Base-by-base conservation (phyloP, 306 rosid species). In the Cucumis melo region DNA sequence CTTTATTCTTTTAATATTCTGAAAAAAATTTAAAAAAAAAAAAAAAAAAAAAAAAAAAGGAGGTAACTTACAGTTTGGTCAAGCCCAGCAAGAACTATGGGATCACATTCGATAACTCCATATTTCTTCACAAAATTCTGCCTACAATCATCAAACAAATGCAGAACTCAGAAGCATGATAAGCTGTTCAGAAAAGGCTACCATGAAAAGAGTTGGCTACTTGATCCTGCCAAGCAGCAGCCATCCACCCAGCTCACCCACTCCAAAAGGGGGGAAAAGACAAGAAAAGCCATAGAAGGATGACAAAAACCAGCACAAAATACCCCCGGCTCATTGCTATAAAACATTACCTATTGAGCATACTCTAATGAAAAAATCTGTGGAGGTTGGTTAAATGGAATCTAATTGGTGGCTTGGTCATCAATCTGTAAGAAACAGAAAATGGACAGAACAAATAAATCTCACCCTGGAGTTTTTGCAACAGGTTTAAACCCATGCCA, bases 41-140 rank as follows among this genome's bases (percentile, higher is more conserved):
- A 10, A 27, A 27, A 27, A 10, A 4, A 5, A 27, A 27, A 10
- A 4, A 5, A n/a, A 17, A 27, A 0, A 10, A 27, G 10, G n/a
- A 65, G 10, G 36, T 68, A 27, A 82, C 95, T 87, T 85, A 89
- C 97, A 76, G 91, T 87, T 87, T 80, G 84, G 75, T 91, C 97
- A 80, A 91, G 87, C 80, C 95, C 97, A 48, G 83, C 67, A 57
- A 89, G 95, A 81, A 89, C 81, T 82, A 84, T 70, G 70, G 92
- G 90, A 79, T 91, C 89, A 19, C 95, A 87, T 80, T 91, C 91
- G 68, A 91, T 84, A 79, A 91, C 88, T 64, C 95, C 97, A 78
- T 91, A 91, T n/a, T 79, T 89, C 95, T 88, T 89, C 85, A 85
- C 87, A 81, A 86, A 32, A 77, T 81, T 91, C 79, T 80, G 87